A percentile compares a stretch with the other conserved stretches of the same genome.
Evolutionary conservation across 2,329 filamentous ascomycete species (phyloP).

Genomic region (Neophaeococcomyces aloes): DNA sequence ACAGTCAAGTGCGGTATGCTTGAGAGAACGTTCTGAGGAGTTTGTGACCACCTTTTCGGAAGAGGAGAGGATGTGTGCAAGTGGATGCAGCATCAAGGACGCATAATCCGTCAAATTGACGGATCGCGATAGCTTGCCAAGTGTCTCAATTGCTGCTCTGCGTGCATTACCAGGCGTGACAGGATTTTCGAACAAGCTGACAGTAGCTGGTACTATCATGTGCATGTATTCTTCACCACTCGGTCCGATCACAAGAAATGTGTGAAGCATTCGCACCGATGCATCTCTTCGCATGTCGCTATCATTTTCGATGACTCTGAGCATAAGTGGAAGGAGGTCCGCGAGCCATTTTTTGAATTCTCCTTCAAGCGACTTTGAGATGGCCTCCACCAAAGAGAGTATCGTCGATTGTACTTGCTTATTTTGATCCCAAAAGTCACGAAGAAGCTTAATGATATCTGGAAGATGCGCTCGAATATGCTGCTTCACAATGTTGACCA

Average conservation of each 20-base stretch:
- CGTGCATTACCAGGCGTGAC: constrained; percentile 69
- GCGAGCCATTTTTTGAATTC: constrained; percentile 97
- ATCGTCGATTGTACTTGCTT: constrained; percentile 82
- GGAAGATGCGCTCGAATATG: constrained; percentile 88
- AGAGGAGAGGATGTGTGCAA: constrained; percentile 55
- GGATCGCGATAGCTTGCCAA: constrained; percentile 86
- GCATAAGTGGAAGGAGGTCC: constrained; percentile 79
- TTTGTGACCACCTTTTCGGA: constrained; percentile 45
- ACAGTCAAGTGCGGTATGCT: constrained; percentile 79
- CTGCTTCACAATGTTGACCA: constrained; percentile 91
- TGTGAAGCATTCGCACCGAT: constrained; percentile 84
- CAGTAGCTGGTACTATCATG: constrained; percentile 89
- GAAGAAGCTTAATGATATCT: constrained; percentile 73
- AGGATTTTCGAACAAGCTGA: constrained; percentile 83
- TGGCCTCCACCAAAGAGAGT: constrained; percentile 81
- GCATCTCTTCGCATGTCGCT: constrained; percentile 61
- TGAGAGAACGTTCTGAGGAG: constrained; percentile 56
- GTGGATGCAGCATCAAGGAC: constrained; percentile 87
- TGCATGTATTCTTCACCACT: constrained; percentile 99
- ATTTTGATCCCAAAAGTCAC: constrained; percentile 80
- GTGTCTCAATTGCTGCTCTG: constrained; percentile 84
- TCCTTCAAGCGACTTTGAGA: constrained; percentile 84
- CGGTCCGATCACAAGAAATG: constrained; percentile 88
- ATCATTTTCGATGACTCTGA: constrained; percentile 85
- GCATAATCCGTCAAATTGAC: constrained; percentile 97